Evolutionary conservation across 225 moss, liverwort and hornwort species (phyloP), one percentile per base, ranked within the genome.

Genomic region (Physcomitrium patens): DNA sequence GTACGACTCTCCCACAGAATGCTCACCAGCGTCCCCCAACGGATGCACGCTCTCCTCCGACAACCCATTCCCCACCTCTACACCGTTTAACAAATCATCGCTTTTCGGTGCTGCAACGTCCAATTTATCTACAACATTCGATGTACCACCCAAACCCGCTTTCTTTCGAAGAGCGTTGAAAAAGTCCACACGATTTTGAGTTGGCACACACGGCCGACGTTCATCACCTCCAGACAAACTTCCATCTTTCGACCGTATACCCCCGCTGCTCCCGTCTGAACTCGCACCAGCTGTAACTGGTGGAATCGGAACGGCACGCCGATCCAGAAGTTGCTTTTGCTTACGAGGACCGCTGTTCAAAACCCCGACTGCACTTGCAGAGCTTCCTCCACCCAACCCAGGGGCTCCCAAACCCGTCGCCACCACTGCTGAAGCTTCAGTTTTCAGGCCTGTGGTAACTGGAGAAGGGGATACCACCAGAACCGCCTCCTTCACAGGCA

Each of bases 161-260:
- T 93, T 99, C 68, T 86, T 92, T 45, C 99, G 68, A 42, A 99
- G 87, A 7, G 95, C 93, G 58, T 99, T 95, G 69, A 99, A 99
- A 78, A 99, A 99, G 67, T 99, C 95, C 24, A 90, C 95, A 57
- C 99, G 93, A 74, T 99, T 99, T 73, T 99, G 99, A 1, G 90
- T 80, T 12, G 93, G 95, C 17, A 84, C 64, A 5, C 90, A 72
- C 12, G 93, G 86, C 44, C 99, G 87, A 63, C 91, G 91, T 48
- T 99, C 99, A 20, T 99, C 99, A 42, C 80, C 79, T 68, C 68
- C 84, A 69, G 78, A 82, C 37, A 88, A 80, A 9, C 73, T 83
- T 47, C 74, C 85, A 61, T 99, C 97, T 78, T 89, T 99, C 10
- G 91, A 82, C 52, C 93, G 86, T 59, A 58, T 12, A 50, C 79